A percentile compares a stretch with the other conserved stretches of the same genome.
Evolutionary conservation across 495 filamentous ascomycete species (phyloP).

Genomic region (Tuber microsphaerosporum): DNA sequence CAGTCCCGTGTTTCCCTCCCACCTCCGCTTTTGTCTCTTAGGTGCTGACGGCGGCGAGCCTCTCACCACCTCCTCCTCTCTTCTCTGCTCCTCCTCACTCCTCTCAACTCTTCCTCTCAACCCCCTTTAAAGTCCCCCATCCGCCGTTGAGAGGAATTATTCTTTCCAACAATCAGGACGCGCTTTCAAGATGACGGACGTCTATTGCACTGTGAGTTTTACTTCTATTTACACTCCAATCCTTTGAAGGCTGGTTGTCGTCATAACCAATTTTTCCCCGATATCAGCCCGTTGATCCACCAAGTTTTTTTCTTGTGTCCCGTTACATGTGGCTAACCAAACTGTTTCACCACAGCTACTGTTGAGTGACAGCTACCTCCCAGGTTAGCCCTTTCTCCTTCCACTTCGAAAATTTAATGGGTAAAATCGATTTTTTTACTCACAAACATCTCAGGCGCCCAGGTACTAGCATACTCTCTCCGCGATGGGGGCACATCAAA

Average conservation of each 20-base stretch:
- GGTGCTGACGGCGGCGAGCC: neutral
- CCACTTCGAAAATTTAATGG: conserved; percentile 27
- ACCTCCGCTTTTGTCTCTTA: neutral
- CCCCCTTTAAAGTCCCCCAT: conserved; percentile 3
- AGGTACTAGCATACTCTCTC: conserved; percentile 88
- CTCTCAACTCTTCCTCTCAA: neutral
- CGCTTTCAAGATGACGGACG: conserved; percentile 18
- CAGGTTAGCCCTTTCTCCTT: conserved; percentile 53
- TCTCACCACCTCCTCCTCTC: neutral
- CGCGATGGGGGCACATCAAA: conserved; percentile 83
- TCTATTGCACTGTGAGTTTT: conserved; percentile 39
- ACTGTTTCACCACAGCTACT: conserved; percentile 51
- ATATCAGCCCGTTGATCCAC: conserved; percentile 6
- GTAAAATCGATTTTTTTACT: conserved; percentile 25
- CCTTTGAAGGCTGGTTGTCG: neutral
- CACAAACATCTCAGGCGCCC: conserved; percentile 56
- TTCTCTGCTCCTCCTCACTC: neutral
- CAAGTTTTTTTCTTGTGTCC: conserved; percentile 16
- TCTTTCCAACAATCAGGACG: conserved; percentile 4
- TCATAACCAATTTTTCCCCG: neutral
- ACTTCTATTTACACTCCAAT: conserved; percentile 4
- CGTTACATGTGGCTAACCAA: conserved; percentile 19
- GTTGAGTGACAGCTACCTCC: conserved; percentile 81
- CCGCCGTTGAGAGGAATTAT: conserved; percentile 2
- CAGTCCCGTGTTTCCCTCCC: neutral